Percentiles rank a stretch among this genome's conserved stretches.
These are phyloP conservation scores for Neonectria faginata DNA, from an alignment of 2,329 filamentous ascomycete species.

Conservation along the genomic window DNA sequence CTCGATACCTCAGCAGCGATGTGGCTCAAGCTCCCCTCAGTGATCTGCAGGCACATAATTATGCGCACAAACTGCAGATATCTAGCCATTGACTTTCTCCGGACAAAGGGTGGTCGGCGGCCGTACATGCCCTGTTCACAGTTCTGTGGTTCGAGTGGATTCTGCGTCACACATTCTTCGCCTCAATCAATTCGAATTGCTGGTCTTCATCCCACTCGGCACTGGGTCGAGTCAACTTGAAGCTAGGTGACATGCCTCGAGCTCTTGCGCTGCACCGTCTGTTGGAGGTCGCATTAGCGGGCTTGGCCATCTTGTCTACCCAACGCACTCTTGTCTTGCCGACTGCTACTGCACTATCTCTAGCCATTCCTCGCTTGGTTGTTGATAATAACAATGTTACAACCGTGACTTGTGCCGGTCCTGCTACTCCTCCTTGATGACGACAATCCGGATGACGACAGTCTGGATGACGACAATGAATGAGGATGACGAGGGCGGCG, in stretches of 20 bases:
- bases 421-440: constrained; percentile 12
- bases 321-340: neutral
- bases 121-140: constrained; percentile 5
- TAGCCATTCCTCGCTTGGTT: neutral
- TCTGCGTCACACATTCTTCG: constrained; percentile 19
- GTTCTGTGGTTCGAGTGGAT: neutral
- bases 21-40: constrained; percentile 32
- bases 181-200: constrained; percentile 24
- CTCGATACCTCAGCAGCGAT: constrained; percentile 9
- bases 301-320: neutral
- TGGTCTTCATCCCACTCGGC: constrained; percentile 38
- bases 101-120: neutral
- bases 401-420: neutral
- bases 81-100: neutral
- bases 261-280: constrained; percentile 12
- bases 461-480: constrained; percentile 23
- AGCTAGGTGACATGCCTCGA: constrained; percentile 15
- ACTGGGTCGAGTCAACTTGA: constrained; percentile 15
- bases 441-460: constrained; percentile 10
- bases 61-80: neutral
- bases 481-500: constrained; percentile 24
- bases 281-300: neutral
- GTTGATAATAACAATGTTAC: neutral
- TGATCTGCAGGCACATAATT: constrained; percentile 41
- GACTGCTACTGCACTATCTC: too few relatives aligned